A percentile compares a stretch with the other conserved stretches of the same genome.
Evolutionary conservation across 2,329 filamentous ascomycete species (phyloP).

Genomic region (Ustulina deusta): DNA sequence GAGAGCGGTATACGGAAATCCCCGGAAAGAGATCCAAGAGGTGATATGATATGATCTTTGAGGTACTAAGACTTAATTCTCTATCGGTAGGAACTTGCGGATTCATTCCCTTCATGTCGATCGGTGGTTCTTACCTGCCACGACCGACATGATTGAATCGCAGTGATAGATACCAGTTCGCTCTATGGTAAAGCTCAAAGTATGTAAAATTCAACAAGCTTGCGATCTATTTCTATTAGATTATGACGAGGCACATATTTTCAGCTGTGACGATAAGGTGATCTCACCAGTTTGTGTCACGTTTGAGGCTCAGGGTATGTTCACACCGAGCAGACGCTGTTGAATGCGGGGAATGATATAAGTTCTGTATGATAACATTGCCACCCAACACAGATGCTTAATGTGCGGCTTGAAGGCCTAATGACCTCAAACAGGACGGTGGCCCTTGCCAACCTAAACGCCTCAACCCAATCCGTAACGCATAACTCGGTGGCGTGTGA

Average conservation of each 20-base stretch:
- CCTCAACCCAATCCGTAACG: not conserved
- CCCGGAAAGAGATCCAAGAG: no score
- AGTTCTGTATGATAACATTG: slow-evolving; percentile 14
- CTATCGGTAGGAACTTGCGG: no score
- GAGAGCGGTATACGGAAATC: no score
- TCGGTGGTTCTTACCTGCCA: no score
- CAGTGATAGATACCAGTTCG: no score
- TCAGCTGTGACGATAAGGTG: not conserved
- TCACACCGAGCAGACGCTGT: not conserved
- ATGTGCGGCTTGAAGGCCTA: slow-evolving; percentile 1
- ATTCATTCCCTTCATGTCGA: no score
- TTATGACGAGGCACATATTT: not conserved
- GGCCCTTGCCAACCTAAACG: slow-evolving; percentile 2
- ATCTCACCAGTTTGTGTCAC: not conserved
- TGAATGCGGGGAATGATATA: not conserved
- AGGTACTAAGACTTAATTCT: no score
- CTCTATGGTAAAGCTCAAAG: not conserved
- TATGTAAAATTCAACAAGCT: not conserved
- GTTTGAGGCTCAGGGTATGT: slow-evolving; percentile 4
- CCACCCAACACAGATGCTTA: slow-evolving; percentile 12
- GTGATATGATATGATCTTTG: no score
- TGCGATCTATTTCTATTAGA: not conserved
- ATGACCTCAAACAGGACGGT: slow-evolving; percentile 1
- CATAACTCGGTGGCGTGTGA: slow-evolving; percentile 3
- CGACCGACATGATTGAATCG: no score